Evolutionary conservation across 495 filamentous ascomycete genomes (phyloP).

Genomic region (Lasiosphaeria miniovina): DNA sequence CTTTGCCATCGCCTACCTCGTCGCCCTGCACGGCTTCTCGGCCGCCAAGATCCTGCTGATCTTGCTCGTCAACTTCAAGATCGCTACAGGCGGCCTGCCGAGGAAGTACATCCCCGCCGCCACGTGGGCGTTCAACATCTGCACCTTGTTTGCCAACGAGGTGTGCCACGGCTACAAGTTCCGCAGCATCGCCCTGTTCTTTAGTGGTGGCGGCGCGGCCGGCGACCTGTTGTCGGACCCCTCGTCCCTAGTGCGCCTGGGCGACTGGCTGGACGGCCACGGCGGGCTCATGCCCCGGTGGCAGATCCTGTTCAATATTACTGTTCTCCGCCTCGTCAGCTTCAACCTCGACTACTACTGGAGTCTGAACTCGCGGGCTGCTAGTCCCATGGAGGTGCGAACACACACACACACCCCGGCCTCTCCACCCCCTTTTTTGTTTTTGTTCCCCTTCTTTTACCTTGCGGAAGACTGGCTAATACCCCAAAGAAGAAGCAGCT

Average conservation of each 20-base stretch:
- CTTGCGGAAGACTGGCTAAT: conserved; percentile 46
- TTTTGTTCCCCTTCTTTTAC: no score
- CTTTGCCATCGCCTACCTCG: conserved; percentile 77
- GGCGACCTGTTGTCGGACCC: conserved; percentile 29
- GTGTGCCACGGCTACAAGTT: conserved; percentile 74
- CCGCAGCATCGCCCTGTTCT: conserved; percentile 52
- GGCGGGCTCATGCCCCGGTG: conserved; percentile 82
- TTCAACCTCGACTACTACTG: conserved; percentile 98
- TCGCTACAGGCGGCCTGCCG: conserved; percentile 64
- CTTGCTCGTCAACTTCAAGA: conserved; percentile 73
- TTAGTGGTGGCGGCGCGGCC: conserved; percentile 38
- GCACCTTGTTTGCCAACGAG: conserved; percentile 86
- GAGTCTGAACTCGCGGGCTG: conserved; percentile 65
- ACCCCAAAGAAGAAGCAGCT: conserved; percentile 94
- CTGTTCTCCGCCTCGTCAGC: conserved; percentile 86
- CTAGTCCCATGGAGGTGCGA: conserved; percentile 80
- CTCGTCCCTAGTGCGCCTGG: conserved; percentile 52
- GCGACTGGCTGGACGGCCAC: conserved; percentile 64
- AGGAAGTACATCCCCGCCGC: conserved; percentile 62
- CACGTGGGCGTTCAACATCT: conserved; percentile 96
- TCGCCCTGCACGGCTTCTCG: conserved; percentile 80
- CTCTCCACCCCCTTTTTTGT: neutral
- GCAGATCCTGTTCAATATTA: conserved; percentile 96
- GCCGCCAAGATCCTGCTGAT: conserved; percentile 77
- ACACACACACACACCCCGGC: neutral